These are phyloP conservation scores for Vigna nakashimae DNA, from an alignment of 306 rosid species.

Conservation along the genomic window DNA sequence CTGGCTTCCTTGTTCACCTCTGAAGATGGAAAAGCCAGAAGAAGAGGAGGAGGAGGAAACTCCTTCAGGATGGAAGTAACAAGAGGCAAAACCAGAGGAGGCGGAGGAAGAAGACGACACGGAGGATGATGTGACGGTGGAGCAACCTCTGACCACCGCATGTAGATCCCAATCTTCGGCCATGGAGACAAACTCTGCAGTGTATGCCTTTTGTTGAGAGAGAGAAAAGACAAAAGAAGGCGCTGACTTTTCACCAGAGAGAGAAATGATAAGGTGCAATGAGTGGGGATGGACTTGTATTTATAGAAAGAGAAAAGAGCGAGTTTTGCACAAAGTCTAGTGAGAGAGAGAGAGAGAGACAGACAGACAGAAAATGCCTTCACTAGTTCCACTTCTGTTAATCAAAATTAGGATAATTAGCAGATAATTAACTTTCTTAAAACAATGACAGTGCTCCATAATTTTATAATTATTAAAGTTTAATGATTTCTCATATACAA, in stretches of 20 bases:
- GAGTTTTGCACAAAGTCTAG: slow-evolving; percentile 21
- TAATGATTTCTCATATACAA: too few species aligned
- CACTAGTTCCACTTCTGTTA: neutral
- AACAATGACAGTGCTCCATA: too few species aligned
- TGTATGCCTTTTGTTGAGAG: slow-evolving; percentile 32
- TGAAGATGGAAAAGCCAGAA: slow-evolving; percentile 40
- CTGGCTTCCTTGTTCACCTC: slow-evolving; percentile 40
- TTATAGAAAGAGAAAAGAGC: slow-evolving; percentile 46
- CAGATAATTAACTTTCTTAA: too few species aligned
- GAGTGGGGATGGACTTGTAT: slow-evolving; percentile 47
- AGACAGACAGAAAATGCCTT: neutral
- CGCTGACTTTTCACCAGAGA: slow-evolving; percentile 59
- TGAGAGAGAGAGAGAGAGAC: neutral
- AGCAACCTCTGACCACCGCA: slow-evolving; percentile 89
- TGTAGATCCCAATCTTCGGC: slow-evolving; percentile 97
- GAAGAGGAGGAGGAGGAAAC: slow-evolving; percentile 10
- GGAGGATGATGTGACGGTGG: slow-evolving; percentile 44
- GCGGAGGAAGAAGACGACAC: slow-evolving; percentile 25
- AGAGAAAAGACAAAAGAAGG: slow-evolving; percentile 60
- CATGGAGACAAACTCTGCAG: slow-evolving; percentile 51
- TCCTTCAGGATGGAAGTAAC: slow-evolving; percentile 23
- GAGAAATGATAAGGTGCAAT: slow-evolving; percentile 41
- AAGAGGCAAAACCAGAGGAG: slow-evolving; percentile 30
- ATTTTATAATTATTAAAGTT: too few species aligned
- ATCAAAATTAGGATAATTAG: too few species aligned